Percentiles rank a stretch among this genome's conserved stretches.
Conservation (phyloP, 106 monocot genomes). For the Allium sativum region DNA sequence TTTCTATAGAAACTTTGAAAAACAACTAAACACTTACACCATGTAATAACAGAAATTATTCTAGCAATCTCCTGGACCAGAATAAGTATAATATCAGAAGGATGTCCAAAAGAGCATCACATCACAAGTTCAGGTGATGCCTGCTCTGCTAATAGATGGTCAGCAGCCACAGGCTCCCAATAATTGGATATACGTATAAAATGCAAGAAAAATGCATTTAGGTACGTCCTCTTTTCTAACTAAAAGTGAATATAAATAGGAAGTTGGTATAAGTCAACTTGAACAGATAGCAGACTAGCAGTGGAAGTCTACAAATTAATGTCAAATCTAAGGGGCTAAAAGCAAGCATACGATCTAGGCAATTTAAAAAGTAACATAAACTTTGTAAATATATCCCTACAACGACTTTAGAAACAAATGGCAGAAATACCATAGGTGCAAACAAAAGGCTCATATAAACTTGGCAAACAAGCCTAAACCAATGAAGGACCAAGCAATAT, state of each 20-base stretch:
- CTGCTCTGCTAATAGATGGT: slow-evolving; percentile 16
- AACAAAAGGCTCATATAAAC: no score
- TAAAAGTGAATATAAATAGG: slow-evolving; percentile 14
- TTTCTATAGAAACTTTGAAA: neutral
- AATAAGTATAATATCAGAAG: slow-evolving; percentile 85
- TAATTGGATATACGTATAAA: slow-evolving; percentile 71
- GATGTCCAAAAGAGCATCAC: slow-evolving; percentile 84
- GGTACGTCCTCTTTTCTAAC: slow-evolving; percentile 70
- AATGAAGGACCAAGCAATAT: no score
- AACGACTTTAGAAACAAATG: no score
- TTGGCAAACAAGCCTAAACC: no score
- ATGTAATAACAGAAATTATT: slow-evolving; percentile 63
- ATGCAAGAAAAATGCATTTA: slow-evolving; percentile 72
- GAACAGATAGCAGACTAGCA: no score
- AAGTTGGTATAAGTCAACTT: no score
- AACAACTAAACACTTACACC: slow-evolving; percentile 48
- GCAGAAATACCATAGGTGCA: no score
- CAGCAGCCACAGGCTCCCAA: slow-evolving; percentile 63
- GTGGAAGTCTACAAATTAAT: no score
- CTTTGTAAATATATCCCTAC: no score
- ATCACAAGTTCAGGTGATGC: slow-evolving; percentile 34
- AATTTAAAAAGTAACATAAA: no score
- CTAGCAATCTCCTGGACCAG: slow-evolving; percentile 76
- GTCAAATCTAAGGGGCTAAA: no score
- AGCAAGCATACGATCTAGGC: no score